Base-by-base conservation (phyloP, 2,329 filamentous ascomycete genomes). In the Fusarium fracticaudum region DNA sequence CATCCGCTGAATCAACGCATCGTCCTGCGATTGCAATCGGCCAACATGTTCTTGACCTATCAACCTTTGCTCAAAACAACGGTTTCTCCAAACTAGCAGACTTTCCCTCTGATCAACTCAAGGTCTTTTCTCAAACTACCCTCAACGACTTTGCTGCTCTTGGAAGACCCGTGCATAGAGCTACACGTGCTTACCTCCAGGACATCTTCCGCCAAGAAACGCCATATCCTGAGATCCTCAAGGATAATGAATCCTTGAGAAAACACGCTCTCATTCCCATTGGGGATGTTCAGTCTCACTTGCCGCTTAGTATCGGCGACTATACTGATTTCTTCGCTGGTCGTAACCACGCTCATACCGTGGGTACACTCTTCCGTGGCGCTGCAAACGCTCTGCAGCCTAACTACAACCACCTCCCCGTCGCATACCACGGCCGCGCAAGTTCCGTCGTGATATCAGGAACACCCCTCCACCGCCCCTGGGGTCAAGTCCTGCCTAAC, bases 271-370 rank as follows among this genome's bases (percentile, higher is more conserved):
- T 83, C 29, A 20, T 84, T 37, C 75, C 79, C 8, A 59, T 81
- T 2, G 51, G 77, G 33, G 86, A 88, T 18, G 87, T 92, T 26
- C 87, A 85, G 68, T 91, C 87, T 76, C 93, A 95, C 77, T 78
- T 96, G 6, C 94, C 94, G 5, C 90, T 96, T 86, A 86, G 88
- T 55, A 94, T 96, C 76, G 92, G 93, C 50, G 94, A 96, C 80
- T 96, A 96, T 80, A 94, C 93, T 8, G 93, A 96, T 80, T 96
- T 96, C 85, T 96, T 94, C 78, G 93, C 92, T 37, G 93, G 93
- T 37, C 83, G 91, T 70, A 91, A 95, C 79, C 93, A 96, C 82
- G 93, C 94, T 22, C 92, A 91, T 83, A 84, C 82, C 72, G 87
- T 93, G 22, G 93, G 92, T 5, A 87, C 90, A 1, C 86, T 95